Evolutionary conservation across 371 early-diverging fungal genomes (phyloP).

Genomic region (Funneliformis caledonium): DNA sequence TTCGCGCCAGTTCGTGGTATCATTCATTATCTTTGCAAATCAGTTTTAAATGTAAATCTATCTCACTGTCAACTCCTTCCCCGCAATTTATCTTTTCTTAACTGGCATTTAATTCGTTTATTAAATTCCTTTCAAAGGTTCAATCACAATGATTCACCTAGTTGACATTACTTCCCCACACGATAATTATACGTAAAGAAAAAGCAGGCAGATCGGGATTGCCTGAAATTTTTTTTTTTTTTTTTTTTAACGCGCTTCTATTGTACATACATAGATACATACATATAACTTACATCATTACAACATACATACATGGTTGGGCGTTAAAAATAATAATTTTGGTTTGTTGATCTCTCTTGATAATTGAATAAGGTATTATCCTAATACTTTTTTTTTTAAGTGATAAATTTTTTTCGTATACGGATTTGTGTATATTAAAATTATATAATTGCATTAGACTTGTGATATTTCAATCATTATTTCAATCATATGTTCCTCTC

Average conservation of each 20-base stretch:
- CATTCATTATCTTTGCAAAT: not conserved
- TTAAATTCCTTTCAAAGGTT: not conserved
- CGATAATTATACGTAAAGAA: not conserved
- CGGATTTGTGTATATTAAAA: not conserved
- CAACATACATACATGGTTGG: not conserved
- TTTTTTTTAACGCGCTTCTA: not conserved
- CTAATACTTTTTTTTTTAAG: no score
- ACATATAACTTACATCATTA: not conserved
- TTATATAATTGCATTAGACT: not conserved
- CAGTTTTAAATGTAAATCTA: not conserved
- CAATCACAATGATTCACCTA: not conserved
- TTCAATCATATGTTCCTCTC: not conserved
- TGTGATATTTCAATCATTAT: not conserved
- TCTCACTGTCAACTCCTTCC: not conserved
- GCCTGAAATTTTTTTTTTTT: not conserved
- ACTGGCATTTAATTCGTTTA: not conserved
- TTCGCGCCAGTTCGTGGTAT: not conserved
- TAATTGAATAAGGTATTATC: not conserved
- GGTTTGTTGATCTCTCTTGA: not conserved
- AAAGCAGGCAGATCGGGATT: not conserved
- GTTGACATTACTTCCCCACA: not conserved
- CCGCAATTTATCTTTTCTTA: not conserved
- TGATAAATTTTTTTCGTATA: not conserved
- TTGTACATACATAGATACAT: no score
- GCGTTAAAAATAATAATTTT: no score